Base-by-base conservation (phyloP, 208 protist genomes). In the Spongospora subterranea region DNA sequence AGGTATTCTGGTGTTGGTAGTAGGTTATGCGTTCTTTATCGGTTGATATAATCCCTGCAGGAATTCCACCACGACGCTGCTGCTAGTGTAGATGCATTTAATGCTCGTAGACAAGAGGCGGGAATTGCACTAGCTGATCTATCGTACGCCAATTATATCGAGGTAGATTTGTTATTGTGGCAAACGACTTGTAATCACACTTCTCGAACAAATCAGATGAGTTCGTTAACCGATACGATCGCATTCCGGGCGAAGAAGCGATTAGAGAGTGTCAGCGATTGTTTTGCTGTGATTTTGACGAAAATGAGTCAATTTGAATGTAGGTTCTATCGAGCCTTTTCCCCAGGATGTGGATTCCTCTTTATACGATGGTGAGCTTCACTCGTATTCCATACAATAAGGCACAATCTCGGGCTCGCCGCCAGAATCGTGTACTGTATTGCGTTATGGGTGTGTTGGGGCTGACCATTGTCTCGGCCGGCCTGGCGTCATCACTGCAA, bases 331-430 rank as follows among this genome's bases (percentile, higher is more conserved):
- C 32, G 64, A 1, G 13, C 38, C 13, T 65, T 65, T 60, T 32
- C 29, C 88, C 88, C 6, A 89, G 65, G 6, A 1, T 45, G 17
- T 89, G 88, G 88, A 45, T 89, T 13, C 88, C 88, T 6, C 32
- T 89, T 1, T 89, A 89, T 45, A 76, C 88, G 54, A 89, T 89
- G 88, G 88, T 89, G 1, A 40, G 38, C 32, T 89, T 89, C n/a
- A 89, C 88, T 20, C 88, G 88, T 65, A 89, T 45, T 6, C 88
- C 88, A 20, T 89, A 89, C 45, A 29, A 89, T 20, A 39, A 45
- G 13, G 88, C 88, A 20, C 6, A 1, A 39, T 29, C 17, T 17
- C 32, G 88, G 32, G 88, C 88, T 6, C 6, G n/a, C 6, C 32
- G 6, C 29, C 88, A 89, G n/a, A 45, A 89, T 45, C 6, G n/a